Base-by-base conservation (phyloP, 2,329 filamentous ascomycete species). In the Beauveria bassiana region DNA sequence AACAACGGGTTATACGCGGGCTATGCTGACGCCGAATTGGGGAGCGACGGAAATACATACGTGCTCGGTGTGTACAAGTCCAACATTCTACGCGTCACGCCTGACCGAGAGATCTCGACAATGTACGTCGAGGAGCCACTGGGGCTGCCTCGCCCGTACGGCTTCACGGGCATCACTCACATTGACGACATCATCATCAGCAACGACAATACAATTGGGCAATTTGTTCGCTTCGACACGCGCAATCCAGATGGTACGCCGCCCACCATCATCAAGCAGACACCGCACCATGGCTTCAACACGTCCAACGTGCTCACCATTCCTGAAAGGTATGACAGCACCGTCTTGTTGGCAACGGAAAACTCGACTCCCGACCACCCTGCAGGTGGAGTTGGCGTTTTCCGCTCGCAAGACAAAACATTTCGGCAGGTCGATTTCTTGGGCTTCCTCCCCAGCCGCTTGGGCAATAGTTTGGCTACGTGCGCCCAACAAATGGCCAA, bases 1-100 rank as follows among this genome's bases (percentile, higher is more conserved):
- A 62, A 62, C 60, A 62, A 62, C 42, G 60, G 60, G 14, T 22
- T 62, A 9, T 62, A 62, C n/a, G 60, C 60, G 10, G 60, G 60
- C 45, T 62, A 62, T n/a, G 60, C 60, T 26, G 60, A 62, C n/a
- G 60, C 60, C 16, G 60, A 62, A 20, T 28, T 56, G 14, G 60
- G 52, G 2, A 50, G 42, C 14, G 60, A 62, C 26, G 53, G 53
- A 8, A 62, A 62, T 24, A 62, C 60, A 18, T 62, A 62, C 16
- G 60, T 62, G 8, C 52, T 62, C 9, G 60, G 60, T 18, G 56
- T 54, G 2, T 56, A 62, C 45, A 56, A 31, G 31, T 46, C 52
- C 45, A 62, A 62, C 42, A 57, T 62, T 22, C 18, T 62, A 12
- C 60, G 60, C 18, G 53, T 62, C 43, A 62, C 60, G 5, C 60